Evolutionary conservation across 345 rosid genomes (phyloP).

Genomic region (Lepidium sativum): DNA sequence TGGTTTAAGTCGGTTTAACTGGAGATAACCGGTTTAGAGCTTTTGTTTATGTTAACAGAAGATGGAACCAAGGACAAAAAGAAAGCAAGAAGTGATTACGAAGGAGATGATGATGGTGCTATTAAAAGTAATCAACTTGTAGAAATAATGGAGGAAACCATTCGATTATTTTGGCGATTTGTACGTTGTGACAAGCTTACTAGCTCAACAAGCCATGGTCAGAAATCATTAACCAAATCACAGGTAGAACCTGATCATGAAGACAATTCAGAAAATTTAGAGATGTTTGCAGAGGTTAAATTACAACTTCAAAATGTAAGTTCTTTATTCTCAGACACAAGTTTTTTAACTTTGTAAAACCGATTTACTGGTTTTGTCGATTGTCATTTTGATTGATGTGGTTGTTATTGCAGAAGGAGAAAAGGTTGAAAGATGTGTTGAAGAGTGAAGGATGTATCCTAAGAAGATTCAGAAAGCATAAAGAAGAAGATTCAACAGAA

Average conservation of each 20-base stretch:
- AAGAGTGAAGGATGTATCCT: slow-evolving; percentile 50
- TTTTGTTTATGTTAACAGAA: slow-evolving; percentile 40
- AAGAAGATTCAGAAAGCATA: slow-evolving; percentile 48
- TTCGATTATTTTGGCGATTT: slow-evolving; percentile 79
- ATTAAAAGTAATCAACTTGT: slow-evolving; percentile 52
- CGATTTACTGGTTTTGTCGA: background rate
- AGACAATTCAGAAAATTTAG: slow-evolving; percentile 42
- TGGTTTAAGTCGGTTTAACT: background rate
- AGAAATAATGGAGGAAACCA: slow-evolving; percentile 86
- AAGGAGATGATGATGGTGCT: slow-evolving; percentile 23
- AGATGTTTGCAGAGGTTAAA: slow-evolving; percentile 36
- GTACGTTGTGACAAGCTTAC: slow-evolving; percentile 69
- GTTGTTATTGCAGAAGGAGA: slow-evolving; percentile 52
- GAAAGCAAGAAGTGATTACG: slow-evolving; percentile 32
- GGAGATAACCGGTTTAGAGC: background rate
- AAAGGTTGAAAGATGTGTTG: slow-evolving; percentile 52
- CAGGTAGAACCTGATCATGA: slow-evolving; percentile 60
- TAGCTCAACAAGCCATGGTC: slow-evolving; percentile 14
- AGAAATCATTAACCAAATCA: slow-evolving; percentile 36
- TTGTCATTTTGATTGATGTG: background rate
- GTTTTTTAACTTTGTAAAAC: background rate
- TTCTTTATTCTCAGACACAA: background rate
- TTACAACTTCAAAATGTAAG: slow-evolving; percentile 60
- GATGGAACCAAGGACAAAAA: slow-evolving; percentile 46
- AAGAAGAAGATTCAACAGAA: slow-evolving; percentile 23